Evolutionary conservation across 2,329 filamentous ascomycete genomes (phyloP).

Genomic region (Fusarium zealandicum): DNA sequence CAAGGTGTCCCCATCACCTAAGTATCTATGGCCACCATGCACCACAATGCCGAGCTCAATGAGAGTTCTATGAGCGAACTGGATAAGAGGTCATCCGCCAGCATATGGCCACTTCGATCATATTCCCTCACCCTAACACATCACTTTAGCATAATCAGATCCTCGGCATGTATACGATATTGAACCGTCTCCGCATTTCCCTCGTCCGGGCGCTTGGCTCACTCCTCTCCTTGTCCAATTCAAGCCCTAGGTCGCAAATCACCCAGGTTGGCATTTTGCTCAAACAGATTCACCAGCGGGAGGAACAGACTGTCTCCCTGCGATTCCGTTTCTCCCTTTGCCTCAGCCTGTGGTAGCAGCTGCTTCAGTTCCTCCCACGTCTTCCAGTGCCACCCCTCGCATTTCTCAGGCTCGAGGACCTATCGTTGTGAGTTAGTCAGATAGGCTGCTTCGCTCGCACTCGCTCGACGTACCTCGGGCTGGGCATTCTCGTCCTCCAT

Average conservation of each 20-base stretch:
- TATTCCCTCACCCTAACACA: too few relatives aligned
- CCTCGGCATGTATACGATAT: too few relatives aligned
- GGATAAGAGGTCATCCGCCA: too few relatives aligned
- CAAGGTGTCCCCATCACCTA: too few relatives aligned
- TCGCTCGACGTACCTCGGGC: conserved; percentile 57
- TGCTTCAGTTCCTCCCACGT: conserved; percentile 52
- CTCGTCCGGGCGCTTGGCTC: not conserved
- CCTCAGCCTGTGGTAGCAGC: conserved; percentile 26
- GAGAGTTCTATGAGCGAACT: too few relatives aligned
- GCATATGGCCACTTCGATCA: too few relatives aligned
- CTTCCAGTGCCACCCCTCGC: conserved; percentile 58
- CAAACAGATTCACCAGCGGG: conserved; percentile 44
- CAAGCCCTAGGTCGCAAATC: conserved; percentile 23
- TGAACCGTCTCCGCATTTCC: too few relatives aligned
- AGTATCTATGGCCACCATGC: too few relatives aligned
- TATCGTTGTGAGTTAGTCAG: conserved; percentile 11
- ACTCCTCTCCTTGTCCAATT: not conserved
- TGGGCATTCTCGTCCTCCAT: conserved; percentile 56
- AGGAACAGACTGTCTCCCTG: conserved; percentile 42
- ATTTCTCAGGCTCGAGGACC: conserved; percentile 59
- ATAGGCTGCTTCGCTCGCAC: not conserved
- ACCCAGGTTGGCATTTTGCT: conserved; percentile 33
- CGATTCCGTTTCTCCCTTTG: conserved; percentile 15
- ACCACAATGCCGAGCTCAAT: too few relatives aligned
- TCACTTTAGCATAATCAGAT: too few relatives aligned